phyloP scores from a whole-genome alignment of 177 flowering plant genomes.

The Tripterygium wilfordii region DNA sequence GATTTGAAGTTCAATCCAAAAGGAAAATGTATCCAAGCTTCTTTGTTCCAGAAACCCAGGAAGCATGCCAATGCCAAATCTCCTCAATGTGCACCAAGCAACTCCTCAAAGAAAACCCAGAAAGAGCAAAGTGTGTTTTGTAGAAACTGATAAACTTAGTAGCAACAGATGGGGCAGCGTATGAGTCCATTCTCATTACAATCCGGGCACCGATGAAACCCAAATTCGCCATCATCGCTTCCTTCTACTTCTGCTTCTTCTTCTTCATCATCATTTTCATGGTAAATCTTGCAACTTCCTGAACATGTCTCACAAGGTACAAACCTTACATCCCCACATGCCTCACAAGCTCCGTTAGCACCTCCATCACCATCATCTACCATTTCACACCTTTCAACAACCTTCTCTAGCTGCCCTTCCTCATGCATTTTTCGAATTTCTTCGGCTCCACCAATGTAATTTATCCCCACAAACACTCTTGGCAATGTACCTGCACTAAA shows the following conservation, averaged over 20 bases:
- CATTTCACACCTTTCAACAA: conserved; percentile 47
- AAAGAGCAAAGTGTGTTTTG: neutral
- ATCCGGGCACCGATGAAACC: conserved; percentile 77
- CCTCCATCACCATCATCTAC: conserved; percentile 31
- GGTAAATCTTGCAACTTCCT: conserved; percentile 84
- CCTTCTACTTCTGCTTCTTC: conserved; percentile 27
- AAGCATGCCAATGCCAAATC: no score
- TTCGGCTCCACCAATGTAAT: conserved; percentile 74
- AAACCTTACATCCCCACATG: conserved; percentile 81
- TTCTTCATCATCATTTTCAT: conserved; percentile 32
- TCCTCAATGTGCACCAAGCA: conserved; percentile 19
- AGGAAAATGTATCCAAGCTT: no score
- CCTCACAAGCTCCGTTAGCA: conserved; percentile 39
- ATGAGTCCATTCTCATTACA: conserved; percentile 90
- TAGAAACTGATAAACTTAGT: conserved; percentile 14
- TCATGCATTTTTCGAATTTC: conserved; percentile 68
- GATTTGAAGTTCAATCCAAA: no score
- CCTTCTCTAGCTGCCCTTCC: conserved; percentile 63
- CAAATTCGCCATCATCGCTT: conserved; percentile 28
- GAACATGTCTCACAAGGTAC: conserved; percentile 79
- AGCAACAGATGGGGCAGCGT: conserved; percentile 71
- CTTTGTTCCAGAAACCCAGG: no score
- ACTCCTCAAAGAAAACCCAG: conserved; percentile 7
- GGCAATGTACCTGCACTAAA: conserved; percentile 42
- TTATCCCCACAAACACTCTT: conserved; percentile 59